Evolutionary conservation across 352 stramenopile species (phyloP).

Genomic region (Globisporangium nunn): DNA sequence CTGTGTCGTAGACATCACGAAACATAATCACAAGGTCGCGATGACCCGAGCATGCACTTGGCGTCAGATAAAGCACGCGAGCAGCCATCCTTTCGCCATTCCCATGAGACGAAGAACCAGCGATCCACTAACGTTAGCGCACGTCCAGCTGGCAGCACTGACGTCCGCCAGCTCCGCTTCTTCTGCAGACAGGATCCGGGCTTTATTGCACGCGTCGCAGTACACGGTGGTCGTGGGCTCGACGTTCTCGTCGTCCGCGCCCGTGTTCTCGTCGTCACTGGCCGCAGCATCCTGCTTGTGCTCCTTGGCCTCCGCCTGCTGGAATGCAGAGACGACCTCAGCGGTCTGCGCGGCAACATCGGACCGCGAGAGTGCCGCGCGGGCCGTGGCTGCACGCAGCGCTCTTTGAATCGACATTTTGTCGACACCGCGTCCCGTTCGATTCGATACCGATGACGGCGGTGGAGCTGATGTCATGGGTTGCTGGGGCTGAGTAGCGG

Average conservation of each 20-base stretch:
- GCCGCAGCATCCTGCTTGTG: not conserved
- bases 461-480: not conserved
- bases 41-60: too few species aligned
- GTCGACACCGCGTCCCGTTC: not conserved
- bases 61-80: too few species aligned
- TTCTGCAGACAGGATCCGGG: slow-evolving; percentile 48
- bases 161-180: slow-evolving; percentile 30
- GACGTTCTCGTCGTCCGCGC: slow-evolving; percentile 40
- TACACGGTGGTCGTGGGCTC: slow-evolving; percentile 68
- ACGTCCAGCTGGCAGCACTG: slow-evolving; percentile 45
- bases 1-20: not conserved
- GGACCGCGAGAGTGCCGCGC: slow-evolving; percentile 48
- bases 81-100: too few species aligned
- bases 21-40: not conserved
- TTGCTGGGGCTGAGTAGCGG: not conserved
- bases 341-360: slow-evolving; percentile 31
- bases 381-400: slow-evolving; percentile 40
- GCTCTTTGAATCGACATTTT: slow-evolving; percentile 9
- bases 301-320: slow-evolving; percentile 1
- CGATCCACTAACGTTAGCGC: slow-evolving; percentile 18
- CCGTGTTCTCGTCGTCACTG: slow-evolving; percentile 17
- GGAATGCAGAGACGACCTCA: slow-evolving; percentile 39
- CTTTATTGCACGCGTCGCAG: slow-evolving; percentile 78
- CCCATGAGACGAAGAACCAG: too few species aligned
- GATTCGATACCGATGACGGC: not conserved